These are phyloP conservation scores for Knufia fluminis DNA, from an alignment of 2,329 filamentous ascomycete genomes.

Conservation along the genomic window DNA sequence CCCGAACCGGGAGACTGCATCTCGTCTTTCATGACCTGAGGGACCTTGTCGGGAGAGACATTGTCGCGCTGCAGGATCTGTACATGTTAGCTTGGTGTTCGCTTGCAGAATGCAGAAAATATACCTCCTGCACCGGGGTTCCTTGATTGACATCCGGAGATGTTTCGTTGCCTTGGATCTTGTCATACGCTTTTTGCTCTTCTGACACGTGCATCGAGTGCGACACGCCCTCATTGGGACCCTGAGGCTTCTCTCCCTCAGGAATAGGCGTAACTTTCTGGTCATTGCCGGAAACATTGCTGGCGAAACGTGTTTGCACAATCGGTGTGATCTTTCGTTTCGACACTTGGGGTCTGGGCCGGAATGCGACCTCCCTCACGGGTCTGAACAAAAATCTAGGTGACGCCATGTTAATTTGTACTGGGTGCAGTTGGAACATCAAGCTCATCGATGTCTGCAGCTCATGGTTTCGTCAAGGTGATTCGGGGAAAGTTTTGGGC, in stretches of 20 bases:
- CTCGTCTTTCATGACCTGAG: constrained; percentile 57
- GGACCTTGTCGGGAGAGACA: constrained; percentile 52
- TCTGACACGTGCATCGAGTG: constrained; percentile 53
- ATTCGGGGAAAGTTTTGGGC: neutral
- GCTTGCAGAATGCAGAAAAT: constrained; percentile 15
- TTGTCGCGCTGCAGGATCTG: constrained; percentile 57
- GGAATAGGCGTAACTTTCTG: constrained; percentile 20
- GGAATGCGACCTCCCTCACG: constrained; percentile 22
- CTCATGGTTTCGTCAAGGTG: neutral
- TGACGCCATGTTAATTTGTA: constrained; percentile 29
- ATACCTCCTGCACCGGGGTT: constrained; percentile 57
- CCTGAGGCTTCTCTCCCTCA: constrained; percentile 25
- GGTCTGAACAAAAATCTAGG: constrained; percentile 45
- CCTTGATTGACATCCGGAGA: constrained; percentile 57
- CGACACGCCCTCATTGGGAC: constrained; percentile 40
- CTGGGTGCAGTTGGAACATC: neutral
- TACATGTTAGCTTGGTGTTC: neutral
- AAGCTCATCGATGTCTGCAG: neutral
- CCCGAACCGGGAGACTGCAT: constrained; percentile 35
- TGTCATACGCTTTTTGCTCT: constrained; percentile 52
- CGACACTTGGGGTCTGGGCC: constrained; percentile 20
- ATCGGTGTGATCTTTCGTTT: constrained; percentile 19
- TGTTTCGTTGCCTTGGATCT: constrained; percentile 47
- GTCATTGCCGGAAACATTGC: constrained; percentile 21
- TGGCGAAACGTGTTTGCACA: constrained; percentile 22